phyloP scores from a whole-genome alignment of 2,329 filamentous ascomycete species.

The Colletotrichum echinochloae region DNA sequence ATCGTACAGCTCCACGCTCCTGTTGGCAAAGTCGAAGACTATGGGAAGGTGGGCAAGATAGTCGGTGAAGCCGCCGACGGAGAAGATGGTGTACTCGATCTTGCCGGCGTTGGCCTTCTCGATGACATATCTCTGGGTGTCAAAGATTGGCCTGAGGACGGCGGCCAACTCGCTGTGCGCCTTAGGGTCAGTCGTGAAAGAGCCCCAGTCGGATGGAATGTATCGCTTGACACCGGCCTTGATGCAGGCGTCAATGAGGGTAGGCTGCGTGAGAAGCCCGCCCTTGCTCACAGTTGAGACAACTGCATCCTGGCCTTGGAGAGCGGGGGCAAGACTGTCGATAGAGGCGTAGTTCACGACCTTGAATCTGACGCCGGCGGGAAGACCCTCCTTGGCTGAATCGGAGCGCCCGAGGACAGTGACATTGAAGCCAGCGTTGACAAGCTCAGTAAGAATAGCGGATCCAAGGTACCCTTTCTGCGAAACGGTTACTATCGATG shows the following conservation, averaged over 20 bases:
- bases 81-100: conserved; percentile 67
- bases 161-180: conserved; percentile 54
- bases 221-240: conserved; percentile 71
- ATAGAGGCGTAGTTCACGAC: conserved; percentile 40
- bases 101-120: conserved; percentile 53
- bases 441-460: conserved; percentile 52
- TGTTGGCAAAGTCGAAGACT: conserved; percentile 24
- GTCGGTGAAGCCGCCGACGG: conserved; percentile 69
- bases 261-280: conserved; percentile 54
- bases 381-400: conserved; percentile 15
- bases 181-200: conserved; percentile 44
- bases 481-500: conserved; percentile 43
- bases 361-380: conserved; percentile 8
- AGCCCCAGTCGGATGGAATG: conserved; percentile 69
- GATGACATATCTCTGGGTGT: conserved; percentile 54
- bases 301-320: conserved; percentile 69
- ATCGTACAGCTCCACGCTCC: conserved; percentile 59
- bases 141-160: conserved; percentile 63
- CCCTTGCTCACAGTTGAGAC: conserved; percentile 60
- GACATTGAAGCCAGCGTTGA: conserved; percentile 59
- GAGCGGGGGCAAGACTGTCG: conserved; percentile 55
- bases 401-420: conserved; percentile 65
- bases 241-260: conserved; percentile 68
- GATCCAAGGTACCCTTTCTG: conserved; percentile 54
- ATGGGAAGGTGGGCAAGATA: conserved; percentile 56